Evolutionary conservation across 305 asterid species (phyloP), one percentile per base, ranked within the genome.

Genomic region (Solanum hybrid): DNA sequence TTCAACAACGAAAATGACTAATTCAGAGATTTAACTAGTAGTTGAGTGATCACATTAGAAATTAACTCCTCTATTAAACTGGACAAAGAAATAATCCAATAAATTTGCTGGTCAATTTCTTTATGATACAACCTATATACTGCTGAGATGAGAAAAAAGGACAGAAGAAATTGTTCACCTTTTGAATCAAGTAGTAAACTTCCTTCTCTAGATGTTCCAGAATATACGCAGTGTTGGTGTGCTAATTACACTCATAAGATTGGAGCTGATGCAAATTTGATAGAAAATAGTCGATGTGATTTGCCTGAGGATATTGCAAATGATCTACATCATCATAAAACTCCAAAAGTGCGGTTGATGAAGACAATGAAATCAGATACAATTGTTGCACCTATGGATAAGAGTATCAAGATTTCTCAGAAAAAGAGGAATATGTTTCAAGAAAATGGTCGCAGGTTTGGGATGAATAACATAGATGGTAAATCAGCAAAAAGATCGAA

Each of bases 221-320:
- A 41, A 27, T 93, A 90, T 89, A 94, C 92, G 81, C 91, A 92
- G 93, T 96, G 97, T 97, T 93, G 92, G 86, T 96, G 93, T 86
- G 81, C 91, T 6, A 88, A 89, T 83, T 94, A 97, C 89, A 29
- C 90, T 29, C 89, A 79, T 13, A 91, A 92, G 33, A 84, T 68
- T 72, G 79, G 79, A 78, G 37, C 33, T 3, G 78, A 90, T 13
- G 79, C 68, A 22, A 78, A 75, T 31, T 72, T 83, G 75, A 36
- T 17, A 4, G 78, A 70, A 75, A 86, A 37, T 24, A 76, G 37
- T 15, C 61, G 10, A 8, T 37, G 34, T 15, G 82, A n/a, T 37
- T 79, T 20, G n/a, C 31, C 29, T 10, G 29, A 45, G 87, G 92
- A 89, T 34, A 80, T 29, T 75, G n/a, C 88, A 82, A 87, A 27